phyloP scores from a whole-genome alignment of 192 early-diverging fungal species.

The Umbelopsis sp. region DNA sequence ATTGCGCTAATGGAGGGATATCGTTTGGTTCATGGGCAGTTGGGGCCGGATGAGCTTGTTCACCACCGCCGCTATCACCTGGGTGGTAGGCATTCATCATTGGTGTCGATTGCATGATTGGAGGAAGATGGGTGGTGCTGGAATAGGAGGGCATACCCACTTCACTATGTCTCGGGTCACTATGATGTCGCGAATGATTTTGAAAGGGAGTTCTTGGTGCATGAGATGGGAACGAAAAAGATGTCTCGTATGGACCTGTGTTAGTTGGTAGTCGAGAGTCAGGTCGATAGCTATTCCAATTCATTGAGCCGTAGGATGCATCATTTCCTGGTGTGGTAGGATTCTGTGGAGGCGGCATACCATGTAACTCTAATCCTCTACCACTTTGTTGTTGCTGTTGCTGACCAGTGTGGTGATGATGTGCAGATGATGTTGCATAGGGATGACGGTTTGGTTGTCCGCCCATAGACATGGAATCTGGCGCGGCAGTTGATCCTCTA shows the following conservation, averaged over 20 bases:
- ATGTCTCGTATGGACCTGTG: background rate
- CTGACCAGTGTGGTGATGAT: background rate
- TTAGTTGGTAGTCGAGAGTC: background rate
- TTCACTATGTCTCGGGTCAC: background rate
- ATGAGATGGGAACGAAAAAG: conserved; percentile 2
- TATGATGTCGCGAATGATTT: background rate
- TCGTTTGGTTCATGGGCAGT: background rate
- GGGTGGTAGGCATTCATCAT: background rate
- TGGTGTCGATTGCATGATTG: background rate
- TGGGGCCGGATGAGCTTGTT: background rate
- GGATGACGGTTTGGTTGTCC: background rate
- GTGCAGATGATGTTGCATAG: background rate
- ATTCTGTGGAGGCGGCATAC: background rate
- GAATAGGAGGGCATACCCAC: background rate
- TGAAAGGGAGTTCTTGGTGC: background rate
- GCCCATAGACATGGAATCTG: background rate
- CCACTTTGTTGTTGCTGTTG: too few relatives aligned
- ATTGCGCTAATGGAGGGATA: background rate
- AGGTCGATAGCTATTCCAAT: background rate
- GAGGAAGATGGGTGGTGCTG: background rate
- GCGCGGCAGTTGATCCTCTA: background rate
- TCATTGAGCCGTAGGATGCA: background rate
- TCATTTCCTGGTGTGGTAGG: background rate
- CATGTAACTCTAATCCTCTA: background rate
- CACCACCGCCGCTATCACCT: background rate